Percentiles rank a stretch among this genome's conserved stretches.
Evolutionary conservation across 164 flowering plant species (phyloP).

Genomic region (Santalum album): DNA sequence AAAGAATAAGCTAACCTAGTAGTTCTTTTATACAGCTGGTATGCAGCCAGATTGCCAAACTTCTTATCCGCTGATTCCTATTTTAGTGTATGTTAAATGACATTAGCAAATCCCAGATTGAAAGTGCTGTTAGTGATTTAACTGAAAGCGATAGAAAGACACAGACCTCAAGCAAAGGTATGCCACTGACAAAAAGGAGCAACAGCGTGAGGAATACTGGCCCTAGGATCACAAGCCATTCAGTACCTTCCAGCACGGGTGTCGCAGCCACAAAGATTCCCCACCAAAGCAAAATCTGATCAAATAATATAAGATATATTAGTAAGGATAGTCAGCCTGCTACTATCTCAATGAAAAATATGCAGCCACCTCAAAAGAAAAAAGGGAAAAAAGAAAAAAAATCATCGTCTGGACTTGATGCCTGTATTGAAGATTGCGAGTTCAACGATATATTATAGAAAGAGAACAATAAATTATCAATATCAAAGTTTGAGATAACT

Average conservation of each 20-base stretch:
- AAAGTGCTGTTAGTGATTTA: background rate
- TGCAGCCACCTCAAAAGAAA: too few species aligned
- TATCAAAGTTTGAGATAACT: too few species aligned
- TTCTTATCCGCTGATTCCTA: conserved; percentile 93
- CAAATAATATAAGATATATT: background rate
- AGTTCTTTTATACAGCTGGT: conserved; percentile 53
- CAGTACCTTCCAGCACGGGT: conserved; percentile 67
- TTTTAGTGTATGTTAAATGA: conserved; percentile 6
- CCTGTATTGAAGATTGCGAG: too few species aligned
- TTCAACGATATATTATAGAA: too few species aligned
- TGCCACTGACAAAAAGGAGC: conserved; percentile 93
- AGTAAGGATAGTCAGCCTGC: too few species aligned
- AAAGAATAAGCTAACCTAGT: conserved; percentile 51
- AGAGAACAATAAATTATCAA: too few species aligned
- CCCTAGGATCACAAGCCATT: conserved; percentile 84
- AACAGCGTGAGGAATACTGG: conserved; percentile 74
- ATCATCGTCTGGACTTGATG: too few species aligned
- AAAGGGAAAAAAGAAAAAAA: too few species aligned
- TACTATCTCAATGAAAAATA: too few species aligned
- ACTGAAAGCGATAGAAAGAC: conserved; percentile 7
- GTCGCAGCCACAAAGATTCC: conserved; percentile 81
- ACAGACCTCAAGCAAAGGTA: conserved; percentile 89
- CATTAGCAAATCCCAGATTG: conserved; percentile 9
- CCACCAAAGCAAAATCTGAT: conserved; percentile 95
- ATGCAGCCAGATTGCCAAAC: conserved; percentile 48